Percentiles rank a stretch among this genome's conserved stretches.
Evolutionary conservation across 2,329 filamentous ascomycete genomes (phyloP).

Genomic region (Colletotrichum sp.): DNA sequence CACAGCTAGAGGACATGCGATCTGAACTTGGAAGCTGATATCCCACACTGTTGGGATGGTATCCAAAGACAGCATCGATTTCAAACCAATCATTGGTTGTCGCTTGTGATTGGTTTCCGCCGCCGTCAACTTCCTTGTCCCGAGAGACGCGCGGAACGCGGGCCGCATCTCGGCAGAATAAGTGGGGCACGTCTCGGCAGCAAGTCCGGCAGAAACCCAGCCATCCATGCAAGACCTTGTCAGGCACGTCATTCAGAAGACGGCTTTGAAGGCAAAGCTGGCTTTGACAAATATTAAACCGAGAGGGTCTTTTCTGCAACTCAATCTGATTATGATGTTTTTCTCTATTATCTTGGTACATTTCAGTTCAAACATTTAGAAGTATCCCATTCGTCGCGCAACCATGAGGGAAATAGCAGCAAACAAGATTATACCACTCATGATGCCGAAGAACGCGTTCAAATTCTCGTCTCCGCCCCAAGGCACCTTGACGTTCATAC

Average conservation of each 20-base stretch:
- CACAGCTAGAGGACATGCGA: accelerated
- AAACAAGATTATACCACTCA: slow-evolving; percentile 58
- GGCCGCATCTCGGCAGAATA: accelerated
- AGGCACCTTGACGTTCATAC: slow-evolving; percentile 84
- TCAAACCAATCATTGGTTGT: not conserved
- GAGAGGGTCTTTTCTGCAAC: accelerated
- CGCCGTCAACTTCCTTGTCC: not conserved
- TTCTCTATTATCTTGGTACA: not conserved
- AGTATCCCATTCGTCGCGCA: not conserved
- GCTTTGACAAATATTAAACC: accelerated
- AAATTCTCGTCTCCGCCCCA: slow-evolving; percentile 61
- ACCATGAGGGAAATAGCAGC: slow-evolving; percentile 46
- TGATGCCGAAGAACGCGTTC: slow-evolving; percentile 54
- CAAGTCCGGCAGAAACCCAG: not conserved
- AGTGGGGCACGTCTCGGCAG: not conserved
- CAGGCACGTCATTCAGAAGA: not conserved
- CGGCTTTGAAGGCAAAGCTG: accelerated
- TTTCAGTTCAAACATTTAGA: not conserved
- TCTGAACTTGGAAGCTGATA: not conserved
- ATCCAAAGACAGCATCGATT: not conserved
- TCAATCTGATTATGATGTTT: not conserved
- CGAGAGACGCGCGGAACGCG: not conserved
- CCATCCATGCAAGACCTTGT: not conserved
- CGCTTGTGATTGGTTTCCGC: not conserved
- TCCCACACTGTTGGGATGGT: accelerated